Percentiles rank a stretch among this genome's conserved stretches.
Evolutionary conservation across 1,139 yeast species (phyloP).

Genomic region (Saccharomyces pastorianus): DNA sequence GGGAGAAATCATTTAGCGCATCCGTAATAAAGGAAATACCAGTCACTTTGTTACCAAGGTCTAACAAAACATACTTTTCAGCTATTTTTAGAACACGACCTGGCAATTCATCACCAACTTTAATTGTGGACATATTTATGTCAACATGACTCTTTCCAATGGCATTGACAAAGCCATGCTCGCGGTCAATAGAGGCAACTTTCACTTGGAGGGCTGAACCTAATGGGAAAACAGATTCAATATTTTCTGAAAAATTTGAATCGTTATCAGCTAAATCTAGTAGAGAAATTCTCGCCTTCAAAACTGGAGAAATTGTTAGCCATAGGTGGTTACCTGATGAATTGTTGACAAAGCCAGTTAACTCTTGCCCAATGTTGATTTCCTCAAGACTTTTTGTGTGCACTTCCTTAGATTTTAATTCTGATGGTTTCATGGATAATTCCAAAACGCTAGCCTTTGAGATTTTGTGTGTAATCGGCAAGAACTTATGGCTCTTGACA

Average conservation of each 20-base stretch:
- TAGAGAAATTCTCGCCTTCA: conserved; percentile 60
- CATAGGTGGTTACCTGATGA: conserved; percentile 52
- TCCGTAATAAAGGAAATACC: conserved; percentile 73
- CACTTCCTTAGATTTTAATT: conserved; percentile 37
- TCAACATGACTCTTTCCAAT: conserved; percentile 43
- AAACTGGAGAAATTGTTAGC: conserved; percentile 61
- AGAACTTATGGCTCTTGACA: conserved; percentile 57
- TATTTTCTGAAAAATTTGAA: conserved; percentile 32
- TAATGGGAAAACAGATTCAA: conserved; percentile 53
- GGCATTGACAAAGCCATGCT: conserved; percentile 44
- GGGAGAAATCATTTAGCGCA: conserved; percentile 63
- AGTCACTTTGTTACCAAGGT: conserved; percentile 50
- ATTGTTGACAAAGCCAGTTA: conserved; percentile 61
- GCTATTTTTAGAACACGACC: conserved; percentile 59
- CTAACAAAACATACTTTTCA: conserved; percentile 57
- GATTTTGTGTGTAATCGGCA: conserved; percentile 58
- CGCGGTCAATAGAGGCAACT: conserved; percentile 48
- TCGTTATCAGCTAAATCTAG: conserved; percentile 57
- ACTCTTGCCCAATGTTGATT: conserved; percentile 47
- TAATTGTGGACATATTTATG: conserved; percentile 42
- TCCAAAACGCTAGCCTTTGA: conserved; percentile 56
- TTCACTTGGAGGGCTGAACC: conserved; percentile 62
- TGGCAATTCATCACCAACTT: conserved; percentile 53
- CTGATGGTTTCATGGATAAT: conserved; percentile 47
- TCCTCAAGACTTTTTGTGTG: conserved; percentile 38